Evolutionary conservation across 202 grass and related monocot species (phyloP), one percentile per base, ranked within the genome.

Genomic region (Setaria italica): DNA sequence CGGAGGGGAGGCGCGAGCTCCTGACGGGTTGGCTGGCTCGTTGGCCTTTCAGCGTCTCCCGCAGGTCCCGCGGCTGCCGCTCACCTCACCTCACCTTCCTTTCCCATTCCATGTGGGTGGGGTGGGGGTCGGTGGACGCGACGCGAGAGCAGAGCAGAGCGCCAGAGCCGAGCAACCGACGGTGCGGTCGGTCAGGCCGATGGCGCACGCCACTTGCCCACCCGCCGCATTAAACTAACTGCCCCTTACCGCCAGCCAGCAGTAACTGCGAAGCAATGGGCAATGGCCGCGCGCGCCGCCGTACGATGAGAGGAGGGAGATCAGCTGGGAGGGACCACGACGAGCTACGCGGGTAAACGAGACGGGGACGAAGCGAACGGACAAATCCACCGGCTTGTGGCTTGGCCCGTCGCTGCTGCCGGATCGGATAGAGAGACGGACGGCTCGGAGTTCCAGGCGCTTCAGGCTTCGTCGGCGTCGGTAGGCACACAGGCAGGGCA

Each of bases 161-260:
- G 34, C 34, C 34, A 35, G 39, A 35, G 72, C 29, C 2, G 72
- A 70, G 46, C 66, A 79, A 78, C 43, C 83, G 29, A 76, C 33
- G 68, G 85, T 53, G 25, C 8, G 16, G 57, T 62, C 58, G 7
- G n/a, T 6, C 20, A 1, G 14, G 12, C 71, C 72, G 69, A 73
- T 37, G 21, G 64, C 25, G 32, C 84, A 74, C 84, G 88, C 88
- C 88, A 68, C 65, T 73, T 67, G 65, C 49, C 35, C 46, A 53
- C 43, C 66, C 33, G 4, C 54, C 11, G 62, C 60, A 48, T 51
- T 53, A 70, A 72, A 46, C 55, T 37, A 50, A 60, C 21, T 3
- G 16, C 14, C 25, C 60, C 3, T 43, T 45, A 69, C 39, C 1
- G 41, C 35, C 74, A 21, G 48, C 76, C 76, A 62, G 72, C 57